Evolutionary conservation across 768 basidiomycete genomes (phyloP), one percentile per base, ranked within the genome.

Genomic region (Neoboletus subvelutipes): DNA sequence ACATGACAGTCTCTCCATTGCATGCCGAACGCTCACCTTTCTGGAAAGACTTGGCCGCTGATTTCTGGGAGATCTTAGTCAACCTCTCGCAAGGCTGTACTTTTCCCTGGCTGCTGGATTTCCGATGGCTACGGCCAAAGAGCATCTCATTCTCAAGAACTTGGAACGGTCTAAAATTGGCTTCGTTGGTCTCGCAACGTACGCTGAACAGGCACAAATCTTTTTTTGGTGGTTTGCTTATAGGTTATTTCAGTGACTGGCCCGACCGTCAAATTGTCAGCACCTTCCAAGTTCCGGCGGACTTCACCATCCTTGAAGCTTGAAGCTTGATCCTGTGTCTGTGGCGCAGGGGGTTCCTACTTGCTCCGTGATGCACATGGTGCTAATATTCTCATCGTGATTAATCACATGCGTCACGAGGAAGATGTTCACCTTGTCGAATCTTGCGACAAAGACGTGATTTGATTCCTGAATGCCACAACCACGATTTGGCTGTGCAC

Each of bases 341-440:
- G 62, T 55, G 51, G 57, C 59, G 22, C 42, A 26, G 1, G 45
- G 55, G 2, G 22, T 60, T 45, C 61, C 13, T 37, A 41, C 28
- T 11, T 18, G 11, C 43, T 50, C 39, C 61, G 58, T 22, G 43
- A 43, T 42, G 15, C 48, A 12, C 45, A 42, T 2, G 45, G 17
- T 7, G 45, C 50, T 10, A 55, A 61, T 42, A 33, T 58, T 11
- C 41, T 52, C 22, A 58, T 58, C 26, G 40, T 39, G 26, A 52
- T 63, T 17, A 65, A 51, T 24, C 56, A 62, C 42, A 65, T 59
- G 47, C 50, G 43, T 50, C 49, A 56, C 24, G 58, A 62, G 52
- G 54, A 59, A 24, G 47, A 50, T 33, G 17, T 48, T n/a, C 34
- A 37, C 13, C 52, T 59, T 24, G 39, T 40, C 36, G 13, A 28